A percentile compares a stretch with the other conserved stretches of the same genome.
Evolutionary conservation across 257 asterid genomes (phyloP).

Genomic region (Gynochthodes officinalis): DNA sequence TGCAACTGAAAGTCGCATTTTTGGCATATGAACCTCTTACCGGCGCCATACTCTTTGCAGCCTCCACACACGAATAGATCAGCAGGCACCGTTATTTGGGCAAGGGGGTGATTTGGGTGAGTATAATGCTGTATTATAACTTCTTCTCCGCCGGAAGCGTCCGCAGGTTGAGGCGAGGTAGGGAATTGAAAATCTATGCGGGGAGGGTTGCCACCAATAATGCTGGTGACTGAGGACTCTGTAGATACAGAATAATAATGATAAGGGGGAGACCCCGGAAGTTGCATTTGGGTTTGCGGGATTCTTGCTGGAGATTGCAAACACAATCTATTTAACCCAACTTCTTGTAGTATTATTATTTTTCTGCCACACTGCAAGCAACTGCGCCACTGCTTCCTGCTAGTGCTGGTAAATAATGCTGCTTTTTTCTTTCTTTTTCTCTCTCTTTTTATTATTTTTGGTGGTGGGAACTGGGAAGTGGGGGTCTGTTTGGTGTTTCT

Average conservation of each 20-base stretch:
- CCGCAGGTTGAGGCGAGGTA: slow-evolving; percentile 42
- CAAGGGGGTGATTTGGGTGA: slow-evolving; percentile 69
- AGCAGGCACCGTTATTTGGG: slow-evolving; percentile 34
- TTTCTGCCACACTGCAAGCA: too few relatives aligned
- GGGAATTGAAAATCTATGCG: slow-evolving; percentile 49
- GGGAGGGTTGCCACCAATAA: background rate
- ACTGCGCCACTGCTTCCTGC: too few relatives aligned
- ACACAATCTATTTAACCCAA: too few relatives aligned
- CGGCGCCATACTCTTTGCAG: slow-evolving; percentile 80
- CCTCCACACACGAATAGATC: slow-evolving; percentile 64
- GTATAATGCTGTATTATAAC: slow-evolving; percentile 48
- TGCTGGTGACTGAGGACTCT: background rate
- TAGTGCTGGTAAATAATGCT: too few relatives aligned
- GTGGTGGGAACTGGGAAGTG: too few relatives aligned
- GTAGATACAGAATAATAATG: background rate
- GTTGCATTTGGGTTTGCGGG: background rate
- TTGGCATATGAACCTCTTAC: slow-evolving; percentile 62
- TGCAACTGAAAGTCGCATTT: slow-evolving; percentile 81
- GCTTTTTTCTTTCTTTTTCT: too few relatives aligned
- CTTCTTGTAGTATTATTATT: too few relatives aligned
- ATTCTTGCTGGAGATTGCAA: background rate
- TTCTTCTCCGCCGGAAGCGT: slow-evolving; percentile 9
- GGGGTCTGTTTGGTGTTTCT: too few relatives aligned
- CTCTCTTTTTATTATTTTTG: too few relatives aligned
- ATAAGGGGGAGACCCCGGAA: background rate